Base-by-base conservation (phyloP, 176 grass and related monocot genomes). In the Juncus effusus region DNA sequence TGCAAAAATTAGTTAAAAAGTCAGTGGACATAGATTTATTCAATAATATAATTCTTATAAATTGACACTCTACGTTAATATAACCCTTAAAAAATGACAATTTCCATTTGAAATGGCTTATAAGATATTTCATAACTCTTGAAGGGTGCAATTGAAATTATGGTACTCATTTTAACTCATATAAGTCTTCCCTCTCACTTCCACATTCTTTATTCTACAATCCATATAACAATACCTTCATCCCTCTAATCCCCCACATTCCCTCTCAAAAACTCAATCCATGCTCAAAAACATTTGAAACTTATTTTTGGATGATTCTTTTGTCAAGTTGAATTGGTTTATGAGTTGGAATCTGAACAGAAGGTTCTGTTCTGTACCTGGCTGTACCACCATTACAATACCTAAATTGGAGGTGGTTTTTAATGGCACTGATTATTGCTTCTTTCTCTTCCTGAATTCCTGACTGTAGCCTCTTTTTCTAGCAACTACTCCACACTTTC, bases 341-440 rank as follows among this genome's bases (percentile, higher is more conserved):
- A 28, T 16, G 6, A 42, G 3, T 50, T 49, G 63, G 7, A 16
- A 28, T 38, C 3, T 44, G 19, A 16, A 16, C 16, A 67, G 36
- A 38, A 10, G 44, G 44, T 47, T 41, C 50, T 10, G n/a, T 67
- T 41, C 44, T 42, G 40, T 47, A 16, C 10, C 60, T 11, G 60
- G 40, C 4, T 64, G 11, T 15, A 62, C 36, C 49, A 28, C 19
- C 19, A 28, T 28, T 28, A 28, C 19, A 40, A 52, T 70, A 56
- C 50, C 69, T 72, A 72, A 58, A 47, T 72, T 14, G 54, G 69
- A 72, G 69, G 69, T 59, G 69, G 69, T 45, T 72, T 72, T 59
- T 72, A 72, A 72, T 72, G 19, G 69, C 69, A 72, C 13, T 72
- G 67, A 59, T 10, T 56, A 41, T 70, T 71, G 53, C 38, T 71